Evolutionary conservation across 768 basidiomycete genomes (phyloP), one percentile per base, ranked within the genome.

Genomic region (Mycena latifolia): DNA sequence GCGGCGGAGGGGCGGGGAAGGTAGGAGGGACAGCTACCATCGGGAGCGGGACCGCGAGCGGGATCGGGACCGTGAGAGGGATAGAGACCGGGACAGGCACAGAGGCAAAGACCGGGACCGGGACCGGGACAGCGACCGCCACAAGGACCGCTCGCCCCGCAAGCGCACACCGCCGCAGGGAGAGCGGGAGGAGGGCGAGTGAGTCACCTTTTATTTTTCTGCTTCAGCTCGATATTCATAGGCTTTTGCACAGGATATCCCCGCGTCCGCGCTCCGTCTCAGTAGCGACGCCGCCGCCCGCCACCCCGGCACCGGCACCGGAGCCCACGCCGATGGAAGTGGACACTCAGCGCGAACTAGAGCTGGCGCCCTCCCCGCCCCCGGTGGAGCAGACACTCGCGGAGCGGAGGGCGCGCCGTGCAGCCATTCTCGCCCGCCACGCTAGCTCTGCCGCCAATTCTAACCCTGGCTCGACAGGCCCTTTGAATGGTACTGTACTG

Each of bases 141-240:
- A 69, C 67, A 74, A 71, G 37, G 75, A 74, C 18, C 69, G 65
- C 31, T 69, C 60, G 8, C 70, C 71, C 12, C 66, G 56, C 55
- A 65, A 53, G 47, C 58, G 61, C n/a, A 73, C 72, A 7, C 73
- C 71, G 53, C 62, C 67, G 65, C 65, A 6, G 74, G 64, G 52
- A 70, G 93, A 94, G 70, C 91, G 79, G 76, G 93, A 95, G 81
- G 95, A 96, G 85, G 95, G 93, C 84, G 95, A 97, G 94, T 96
- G 80, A 92, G 95, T 95, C 25, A 41, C 47, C 12, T 25, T 51
- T 55, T 67, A 55, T 60, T 18, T 14, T 39, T 10, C 37, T 15
- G 8, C 18, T 46, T 25, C 56, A 62, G 61, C 69, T 35, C 53
- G n/a, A n/a, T n/a, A n/a, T n/a, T 33, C 10, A 20, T 15, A 25